Evolutionary conservation across 192 early-diverging fungal genomes (phyloP).

Genomic region (Coemansia sp.): DNA sequence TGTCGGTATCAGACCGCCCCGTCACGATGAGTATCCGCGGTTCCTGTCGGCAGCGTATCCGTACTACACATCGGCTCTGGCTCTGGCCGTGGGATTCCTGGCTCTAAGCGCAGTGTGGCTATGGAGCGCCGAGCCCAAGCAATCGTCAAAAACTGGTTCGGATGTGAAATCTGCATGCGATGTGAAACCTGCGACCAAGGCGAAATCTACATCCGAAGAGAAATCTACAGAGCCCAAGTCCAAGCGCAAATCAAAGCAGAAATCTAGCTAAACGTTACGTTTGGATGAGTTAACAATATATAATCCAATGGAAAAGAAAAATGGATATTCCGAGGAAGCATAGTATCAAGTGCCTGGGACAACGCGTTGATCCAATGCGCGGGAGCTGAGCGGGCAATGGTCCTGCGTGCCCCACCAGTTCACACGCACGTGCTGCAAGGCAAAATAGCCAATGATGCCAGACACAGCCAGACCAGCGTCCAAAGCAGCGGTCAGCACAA

Average conservation of each 20-base stretch:
- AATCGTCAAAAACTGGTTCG: not conserved
- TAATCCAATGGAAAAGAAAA: not conserved
- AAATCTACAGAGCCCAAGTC: conserved; percentile 4
- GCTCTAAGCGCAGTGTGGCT: conserved; percentile 80
- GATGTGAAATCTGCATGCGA: not conserved
- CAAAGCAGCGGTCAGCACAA: conserved; percentile 54
- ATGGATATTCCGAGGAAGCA: not conserved
- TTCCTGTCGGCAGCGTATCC: conserved; percentile 91
- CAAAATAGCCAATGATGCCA: conserved; percentile 39
- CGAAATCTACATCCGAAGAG: not conserved
- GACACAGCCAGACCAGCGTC: conserved; percentile 52
- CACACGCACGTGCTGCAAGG: conserved; percentile 27
- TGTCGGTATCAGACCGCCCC: conserved; percentile 84
- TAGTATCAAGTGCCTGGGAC: not conserved
- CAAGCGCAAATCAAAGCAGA: not conserved
- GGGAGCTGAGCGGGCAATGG: conserved; percentile 23
- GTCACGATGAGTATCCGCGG: conserved; percentile 95
- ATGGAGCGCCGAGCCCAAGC: conserved; percentile 48
- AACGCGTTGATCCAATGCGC: not conserved
- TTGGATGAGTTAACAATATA: not conserved
- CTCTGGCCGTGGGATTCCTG: conserved; percentile 84
- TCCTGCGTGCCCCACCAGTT: conserved; percentile 42
- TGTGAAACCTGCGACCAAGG: not conserved
- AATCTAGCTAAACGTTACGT: not conserved
- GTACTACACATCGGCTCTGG: conserved; percentile 85